Conservation (phyloP, 371 early-diverging fungal genomes). For the Mortierella sp. region DNA sequence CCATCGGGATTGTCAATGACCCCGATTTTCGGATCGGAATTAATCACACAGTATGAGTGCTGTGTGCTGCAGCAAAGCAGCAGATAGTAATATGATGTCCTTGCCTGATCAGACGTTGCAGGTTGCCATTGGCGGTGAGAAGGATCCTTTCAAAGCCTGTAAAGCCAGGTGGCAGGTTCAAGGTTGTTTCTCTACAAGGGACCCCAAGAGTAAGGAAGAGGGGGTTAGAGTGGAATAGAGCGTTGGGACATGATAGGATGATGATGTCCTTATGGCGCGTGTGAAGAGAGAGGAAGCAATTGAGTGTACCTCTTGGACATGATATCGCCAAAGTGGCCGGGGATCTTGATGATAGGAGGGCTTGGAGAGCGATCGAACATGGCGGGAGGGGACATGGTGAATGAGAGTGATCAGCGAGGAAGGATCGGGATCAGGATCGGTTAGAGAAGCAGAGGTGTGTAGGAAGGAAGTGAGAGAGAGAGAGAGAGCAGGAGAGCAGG, state of each 20-base stretch:
- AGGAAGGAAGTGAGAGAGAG: neutral
- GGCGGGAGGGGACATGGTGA: conserved; percentile 34
- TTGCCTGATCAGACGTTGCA: conserved; percentile 70
- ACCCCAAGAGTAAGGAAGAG: too few species aligned
- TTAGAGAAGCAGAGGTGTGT: neutral
- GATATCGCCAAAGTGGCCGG: conserved; percentile 65
- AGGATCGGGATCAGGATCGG: neutral
- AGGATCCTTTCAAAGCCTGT: conserved; percentile 65
- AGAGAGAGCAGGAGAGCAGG: neutral
- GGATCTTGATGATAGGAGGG: conserved; percentile 51
- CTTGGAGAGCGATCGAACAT: conserved; percentile 33
- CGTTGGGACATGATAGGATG: neutral
- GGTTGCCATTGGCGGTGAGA: conserved; percentile 69
- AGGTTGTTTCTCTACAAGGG: conserved; percentile 61
- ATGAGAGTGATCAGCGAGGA: neutral
- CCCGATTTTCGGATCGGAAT: neutral
- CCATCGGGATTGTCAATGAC: neutral
- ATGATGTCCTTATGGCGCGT: too few species aligned
- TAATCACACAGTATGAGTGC: neutral
- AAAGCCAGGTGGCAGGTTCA: conserved; percentile 64
- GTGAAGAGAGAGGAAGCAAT: neutral
- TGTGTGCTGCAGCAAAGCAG: too few species aligned
- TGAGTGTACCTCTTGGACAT: conserved; percentile 58
- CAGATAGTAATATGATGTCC: too few species aligned
- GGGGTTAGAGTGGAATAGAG: neutral